A percentile compares a stretch with the other conserved stretches of the same genome.
Evolutionary conservation across 768 basidiomycete species (phyloP).

Genomic region (Suillus hirtellus): DNA sequence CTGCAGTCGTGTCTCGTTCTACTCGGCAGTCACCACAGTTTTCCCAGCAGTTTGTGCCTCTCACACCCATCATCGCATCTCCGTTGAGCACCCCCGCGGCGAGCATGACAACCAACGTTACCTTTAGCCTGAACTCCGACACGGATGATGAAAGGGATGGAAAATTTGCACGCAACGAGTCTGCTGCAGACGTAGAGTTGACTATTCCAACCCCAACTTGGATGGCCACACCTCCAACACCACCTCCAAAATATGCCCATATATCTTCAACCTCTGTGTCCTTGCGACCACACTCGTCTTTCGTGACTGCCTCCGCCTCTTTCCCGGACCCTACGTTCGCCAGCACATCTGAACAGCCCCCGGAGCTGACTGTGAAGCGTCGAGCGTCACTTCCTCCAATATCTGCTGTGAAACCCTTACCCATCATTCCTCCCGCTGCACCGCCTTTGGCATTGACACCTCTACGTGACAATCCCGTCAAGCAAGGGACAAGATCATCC

Average conservation of each 20-base stretch:
- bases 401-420: slow-evolving; percentile 19
- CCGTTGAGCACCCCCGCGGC: slow-evolving; percentile 54
- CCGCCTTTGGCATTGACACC: slow-evolving; percentile 6
- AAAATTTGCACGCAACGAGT: background rate
- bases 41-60: slow-evolving; percentile 42
- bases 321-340: slow-evolving; percentile 26
- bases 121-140: slow-evolving; percentile 15
- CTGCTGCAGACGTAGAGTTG: slow-evolving; percentile 16
- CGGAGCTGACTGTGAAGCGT: slow-evolving; percentile 27
- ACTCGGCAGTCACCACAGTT: slow-evolving; percentile 25
- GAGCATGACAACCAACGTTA: slow-evolving; percentile 30
- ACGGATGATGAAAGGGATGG: slow-evolving; percentile 14
- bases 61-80: slow-evolving; percentile 61
- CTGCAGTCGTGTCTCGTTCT: background rate
- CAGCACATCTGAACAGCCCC: slow-evolving; percentile 17
- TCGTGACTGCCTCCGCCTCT: slow-evolving; percentile 44
- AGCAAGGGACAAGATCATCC: background rate
- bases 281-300: slow-evolving; percentile 43
- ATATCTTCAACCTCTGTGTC: slow-evolving; percentile 32
- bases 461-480: background rate
- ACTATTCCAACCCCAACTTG: slow-evolving; percentile 46
- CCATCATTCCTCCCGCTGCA: slow-evolving; percentile 9
- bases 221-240: slow-evolving; percentile 61
- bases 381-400: slow-evolving; percentile 45
- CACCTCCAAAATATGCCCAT: slow-evolving; percentile 45